Percentiles rank a stretch among this genome's conserved stretches.
These are phyloP conservation scores for Asterochloris sp. DNA, from an alignment of 139 green algal genomes.

Conservation along the genomic window DNA sequence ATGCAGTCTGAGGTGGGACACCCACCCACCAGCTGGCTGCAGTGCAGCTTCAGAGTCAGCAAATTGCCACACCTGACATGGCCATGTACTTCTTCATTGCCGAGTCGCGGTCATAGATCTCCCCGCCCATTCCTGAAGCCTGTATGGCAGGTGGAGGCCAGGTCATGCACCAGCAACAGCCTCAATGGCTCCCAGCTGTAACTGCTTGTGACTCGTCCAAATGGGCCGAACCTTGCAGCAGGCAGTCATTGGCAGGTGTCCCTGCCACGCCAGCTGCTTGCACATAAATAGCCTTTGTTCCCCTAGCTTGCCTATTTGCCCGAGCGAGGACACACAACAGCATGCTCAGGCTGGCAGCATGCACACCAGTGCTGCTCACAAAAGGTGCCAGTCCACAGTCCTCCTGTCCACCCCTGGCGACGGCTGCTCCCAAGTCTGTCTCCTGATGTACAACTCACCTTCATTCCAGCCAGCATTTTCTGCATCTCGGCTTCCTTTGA, in stretches of 20 bases:
- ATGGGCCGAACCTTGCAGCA: too few relatives aligned
- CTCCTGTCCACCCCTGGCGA: background rate
- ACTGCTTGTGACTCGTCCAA: too few relatives aligned
- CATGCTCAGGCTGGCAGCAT: background rate
- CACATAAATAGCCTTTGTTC: too few relatives aligned
- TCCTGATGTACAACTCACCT: slow-evolving; percentile 16
- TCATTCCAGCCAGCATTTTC: slow-evolving; percentile 60
- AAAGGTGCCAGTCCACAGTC: background rate
- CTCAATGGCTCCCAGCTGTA: too few relatives aligned
- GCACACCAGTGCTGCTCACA: background rate
- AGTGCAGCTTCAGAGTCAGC: background rate
- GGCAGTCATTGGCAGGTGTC: too few relatives aligned
- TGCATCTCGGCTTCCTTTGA: slow-evolving; percentile 47
- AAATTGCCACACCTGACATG: background rate
- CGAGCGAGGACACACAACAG: background rate
- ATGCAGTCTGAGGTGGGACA: too few relatives aligned
- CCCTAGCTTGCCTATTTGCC: too few relatives aligned
- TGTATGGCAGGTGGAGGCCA: slow-evolving; percentile 22
- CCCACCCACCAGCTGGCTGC: background rate
- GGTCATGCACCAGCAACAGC: too few relatives aligned
- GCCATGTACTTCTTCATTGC: slow-evolving; percentile 43
- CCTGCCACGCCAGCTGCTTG: too few relatives aligned
- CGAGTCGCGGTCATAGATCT: slow-evolving; percentile 61
- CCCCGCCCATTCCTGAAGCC: slow-evolving; percentile 54
- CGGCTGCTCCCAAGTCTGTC: background rate